Evolutionary conservation across 2,329 filamentous ascomycete species (phyloP), one percentile per base, ranked within the genome.

Genomic region (Nemania diffusa): DNA sequence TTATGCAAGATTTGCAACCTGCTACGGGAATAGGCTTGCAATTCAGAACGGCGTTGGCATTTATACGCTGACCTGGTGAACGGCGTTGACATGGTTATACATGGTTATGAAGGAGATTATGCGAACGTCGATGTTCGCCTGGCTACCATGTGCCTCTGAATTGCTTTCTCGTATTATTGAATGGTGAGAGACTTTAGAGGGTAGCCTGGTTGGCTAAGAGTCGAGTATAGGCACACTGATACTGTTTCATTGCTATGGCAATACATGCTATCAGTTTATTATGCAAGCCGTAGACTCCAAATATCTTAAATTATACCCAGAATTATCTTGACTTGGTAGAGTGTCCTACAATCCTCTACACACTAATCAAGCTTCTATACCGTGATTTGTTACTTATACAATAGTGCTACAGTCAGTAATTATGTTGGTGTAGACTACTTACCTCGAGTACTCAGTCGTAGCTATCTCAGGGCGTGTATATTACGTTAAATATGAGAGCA

Each of bases 51-150:
- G 56, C 59, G 40, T 59, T 57, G 24, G 46, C 40, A 59, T 60
- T 22, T 2, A 44, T 44, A 20, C 24, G 22, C 50, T 29, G 26
- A 40, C 24, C 22, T 40, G 24, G 40, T 32, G 34, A 52, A 34
- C 11, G 66, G 63, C 63, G 63, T 68, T 66, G 2, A 22, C 44
- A 51, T 46, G 27, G 62, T 40, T n/a, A 17, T 2, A 22, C 44
- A 51, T 46, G 27, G 62, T 40, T n/a, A 17, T 50, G 13, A 53
- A 62, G 60, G 37, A 56, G 52, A 24, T n/a, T 42, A 29, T 26
- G 51, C 32, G 34, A 50, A 29, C 42, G 24, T 48, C 51, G 15
- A 34, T n/a, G 53, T 37, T 20, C n/a, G 26, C 37, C 50, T 53
- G 22, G 57, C 29, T 56, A 34, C 40, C 1, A 32, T 15, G 13